A percentile compares a stretch with the other conserved stretches of the same genome.
Conservation (phyloP, 192 early-diverging fungal species). For the Rhizoclosmatium sp. region DNA sequence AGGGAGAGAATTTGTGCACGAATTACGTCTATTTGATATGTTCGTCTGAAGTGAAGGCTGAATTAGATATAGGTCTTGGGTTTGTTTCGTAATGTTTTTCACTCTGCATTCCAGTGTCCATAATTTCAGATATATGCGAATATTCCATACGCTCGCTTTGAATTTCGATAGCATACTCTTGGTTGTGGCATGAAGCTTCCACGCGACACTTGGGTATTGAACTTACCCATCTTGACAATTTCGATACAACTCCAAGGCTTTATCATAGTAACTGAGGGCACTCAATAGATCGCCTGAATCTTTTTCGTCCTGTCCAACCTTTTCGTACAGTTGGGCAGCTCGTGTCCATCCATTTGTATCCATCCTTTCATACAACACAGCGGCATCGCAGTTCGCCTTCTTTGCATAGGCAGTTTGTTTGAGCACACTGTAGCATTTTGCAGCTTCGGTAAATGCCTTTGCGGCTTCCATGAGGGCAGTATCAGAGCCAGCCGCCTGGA, state of each 20-base stretch:
- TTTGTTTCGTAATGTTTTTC: no score
- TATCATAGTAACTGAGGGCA: slow-evolving; percentile 11
- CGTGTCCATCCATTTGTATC: not conserved
- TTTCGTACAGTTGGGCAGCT: slow-evolving; percentile 28
- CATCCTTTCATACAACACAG: not conserved
- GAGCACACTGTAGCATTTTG: slow-evolving; percentile 30
- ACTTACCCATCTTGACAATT: slow-evolving; percentile 9
- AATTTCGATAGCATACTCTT: no score
- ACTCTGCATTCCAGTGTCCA: no score
- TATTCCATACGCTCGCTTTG: no score
- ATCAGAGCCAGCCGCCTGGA: not conserved
- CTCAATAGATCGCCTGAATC: not conserved
- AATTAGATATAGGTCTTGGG: not conserved
- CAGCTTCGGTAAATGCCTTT: slow-evolving; percentile 25
- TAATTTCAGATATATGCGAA: no score
- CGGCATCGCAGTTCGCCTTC: slow-evolving; percentile 1
- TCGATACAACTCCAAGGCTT: slow-evolving; percentile 10
- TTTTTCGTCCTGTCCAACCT: not conserved
- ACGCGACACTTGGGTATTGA: not conserved
- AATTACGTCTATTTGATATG: slow-evolving; percentile 11
- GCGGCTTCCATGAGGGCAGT: not conserved
- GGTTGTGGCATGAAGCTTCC: no score
- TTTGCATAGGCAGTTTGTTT: slow-evolving; percentile 8
- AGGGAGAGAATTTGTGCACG: slow-evolving; percentile 8
- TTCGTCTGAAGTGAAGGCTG: not conserved